A percentile compares a stretch with the other conserved stretches of the same genome.
phyloP scores from a whole-genome alignment of 768 basidiomycete genomes.

The Crucibulum laeve region DNA sequence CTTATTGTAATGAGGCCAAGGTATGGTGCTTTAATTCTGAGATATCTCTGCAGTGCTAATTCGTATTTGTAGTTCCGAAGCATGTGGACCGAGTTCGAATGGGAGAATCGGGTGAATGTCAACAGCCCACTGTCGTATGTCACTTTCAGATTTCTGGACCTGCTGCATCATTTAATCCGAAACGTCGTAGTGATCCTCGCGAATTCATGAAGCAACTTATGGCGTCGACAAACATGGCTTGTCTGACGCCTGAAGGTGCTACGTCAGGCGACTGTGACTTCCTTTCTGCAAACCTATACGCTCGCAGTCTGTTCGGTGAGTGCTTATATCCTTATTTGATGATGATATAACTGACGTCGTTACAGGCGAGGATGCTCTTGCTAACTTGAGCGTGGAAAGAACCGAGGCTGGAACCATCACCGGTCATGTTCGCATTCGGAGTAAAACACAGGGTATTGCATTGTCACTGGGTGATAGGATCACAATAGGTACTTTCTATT shows the following conservation, averaged over 20 bases:
- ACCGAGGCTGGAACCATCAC: constrained; percentile 77
- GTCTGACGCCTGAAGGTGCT: constrained; percentile 92
- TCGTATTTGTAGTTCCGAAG: constrained; percentile 68
- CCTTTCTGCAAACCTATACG: constrained; percentile 95
- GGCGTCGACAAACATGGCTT: constrained; percentile 97
- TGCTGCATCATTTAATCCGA: constrained; percentile 1
- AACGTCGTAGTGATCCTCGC: constrained; percentile 62
- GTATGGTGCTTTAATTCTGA: constrained; percentile 31
- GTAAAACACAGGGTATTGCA: constrained; percentile 97
- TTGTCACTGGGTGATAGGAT: constrained; percentile 90
- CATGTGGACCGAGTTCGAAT: constrained; percentile 99
- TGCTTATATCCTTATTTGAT: background rate
- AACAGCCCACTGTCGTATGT: constrained; percentile 77
- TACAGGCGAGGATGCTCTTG: constrained; percentile 90
- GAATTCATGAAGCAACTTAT: constrained; percentile 93
- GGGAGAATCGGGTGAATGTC: constrained; percentile 99
- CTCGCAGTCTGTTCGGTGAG: constrained; percentile 84
- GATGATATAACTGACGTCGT: background rate
- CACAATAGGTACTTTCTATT: constrained; percentile 45
- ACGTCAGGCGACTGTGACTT: constrained; percentile 96
- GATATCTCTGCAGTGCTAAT: background rate
- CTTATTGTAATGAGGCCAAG: constrained; percentile 92
- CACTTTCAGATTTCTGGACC: constrained; percentile 2
- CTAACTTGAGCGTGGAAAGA: constrained; percentile 90
- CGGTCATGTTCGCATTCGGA: constrained; percentile 93